Conservation (phyloP, 163 green algal species). For the Smithsoniella earleae region DNA sequence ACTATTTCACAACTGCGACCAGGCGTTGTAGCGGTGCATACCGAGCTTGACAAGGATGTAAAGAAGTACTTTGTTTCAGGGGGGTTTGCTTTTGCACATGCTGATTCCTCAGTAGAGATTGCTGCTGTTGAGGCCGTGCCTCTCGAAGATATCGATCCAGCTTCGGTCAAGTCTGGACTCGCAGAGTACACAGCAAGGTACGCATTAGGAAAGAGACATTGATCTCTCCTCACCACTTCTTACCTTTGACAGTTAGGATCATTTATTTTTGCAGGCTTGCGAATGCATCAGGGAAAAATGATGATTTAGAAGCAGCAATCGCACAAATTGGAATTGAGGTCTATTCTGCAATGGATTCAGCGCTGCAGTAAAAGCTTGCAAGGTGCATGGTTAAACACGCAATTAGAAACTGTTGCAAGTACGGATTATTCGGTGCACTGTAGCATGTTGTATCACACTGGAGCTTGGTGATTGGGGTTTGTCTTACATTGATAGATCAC, state of each 20-base stretch:
- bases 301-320: constrained; percentile 89
- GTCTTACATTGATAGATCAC: no score
- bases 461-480: no score
- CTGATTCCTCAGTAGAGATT: constrained; percentile 83
- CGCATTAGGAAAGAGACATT: no score
- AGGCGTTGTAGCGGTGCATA: constrained; percentile 83
- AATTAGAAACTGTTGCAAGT: no score
- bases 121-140: constrained; percentile 86
- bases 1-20: constrained; percentile 91
- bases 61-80: constrained; percentile 88
- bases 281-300: constrained; percentile 39
- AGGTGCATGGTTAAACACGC: no score
- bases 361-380: constrained; percentile 63
- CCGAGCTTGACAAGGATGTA: constrained; percentile 73
- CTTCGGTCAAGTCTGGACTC: constrained; percentile 71
- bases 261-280: constrained; percentile 19
- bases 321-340: constrained; percentile 91
- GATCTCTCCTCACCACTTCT: no score
- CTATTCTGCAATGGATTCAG: constrained; percentile 84
- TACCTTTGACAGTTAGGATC: no score
- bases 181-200: constrained; percentile 69
- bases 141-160: constrained; percentile 76
- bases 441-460: no score
- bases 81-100: constrained; percentile 96
- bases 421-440: no score